Base-by-base conservation (phyloP, 2,329 filamentous ascomycete genomes). In the Ambrosiella cleistominuta region DNA sequence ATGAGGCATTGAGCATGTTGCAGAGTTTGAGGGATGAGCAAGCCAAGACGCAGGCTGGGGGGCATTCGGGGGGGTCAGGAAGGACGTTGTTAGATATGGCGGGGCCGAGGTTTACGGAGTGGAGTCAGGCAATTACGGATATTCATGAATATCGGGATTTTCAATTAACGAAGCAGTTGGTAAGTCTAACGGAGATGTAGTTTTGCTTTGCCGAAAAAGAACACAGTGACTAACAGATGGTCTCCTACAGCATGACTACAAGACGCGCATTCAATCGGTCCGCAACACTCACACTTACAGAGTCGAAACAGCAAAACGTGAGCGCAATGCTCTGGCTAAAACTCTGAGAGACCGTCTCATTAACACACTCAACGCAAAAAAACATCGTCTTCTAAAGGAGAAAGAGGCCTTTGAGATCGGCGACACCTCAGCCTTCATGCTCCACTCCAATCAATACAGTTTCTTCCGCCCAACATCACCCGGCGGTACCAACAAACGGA, bases 131-230 rank as follows among this genome's bases (percentile, higher is more conserved):
- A 62, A 80, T 96, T 57, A 94, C 96, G 67, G 85, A 94, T 68
- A 79, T 88, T 7, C 82, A 95, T 63, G 90, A 97, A 70, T 80
- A 88, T 66, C 81, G 88, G 64, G 93, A 98, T 72, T 83, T 86
- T 62, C 82, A 90, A 64, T 72, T 97, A 66, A 83, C 86, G 6
- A 80, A 84, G 66, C 79, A 95, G 63, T 85, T 86, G 77, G 93
- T 95, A 75, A 66, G 80, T 69, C 8, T 36, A 19, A 35, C 36
- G 35, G 19, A n/a, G 39, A 37, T n/a, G 27, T 40, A 17, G 3
- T 36, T 36, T 44, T 36, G 4, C 17, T 36, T 39, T 36, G 27
- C 19, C 58, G 4, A 50, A 19, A 50, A 50, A 15, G 9, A 50
- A 50, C 15, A 8, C 27, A 39, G 15, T 15, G 15, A 42, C 12